phyloP scores from a whole-genome alignment of 768 basidiomycete genomes.

The Asterophora parasitica region DNA sequence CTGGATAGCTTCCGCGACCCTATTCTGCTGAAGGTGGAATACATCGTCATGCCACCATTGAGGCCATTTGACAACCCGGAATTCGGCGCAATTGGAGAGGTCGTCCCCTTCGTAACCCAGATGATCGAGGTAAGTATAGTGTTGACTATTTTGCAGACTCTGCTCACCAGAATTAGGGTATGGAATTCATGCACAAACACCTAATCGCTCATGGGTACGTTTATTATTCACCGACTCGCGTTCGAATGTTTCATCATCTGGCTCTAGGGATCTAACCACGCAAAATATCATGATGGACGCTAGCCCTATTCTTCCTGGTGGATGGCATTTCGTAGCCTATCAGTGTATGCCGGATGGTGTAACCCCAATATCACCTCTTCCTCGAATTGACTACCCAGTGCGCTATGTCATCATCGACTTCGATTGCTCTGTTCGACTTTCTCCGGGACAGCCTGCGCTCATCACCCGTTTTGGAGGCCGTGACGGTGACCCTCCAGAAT shows the following conservation, averaged over 20 bases:
- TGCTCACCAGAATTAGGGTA: slow-evolving; percentile 13
- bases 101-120: slow-evolving; percentile 29
- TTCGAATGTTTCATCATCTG: neutral
- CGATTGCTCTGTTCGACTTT: too few species aligned
- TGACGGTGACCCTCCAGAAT: too few species aligned
- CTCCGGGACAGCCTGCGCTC: too few species aligned
- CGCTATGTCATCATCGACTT: too few species aligned
- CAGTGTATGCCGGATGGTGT: slow-evolving; percentile 27
- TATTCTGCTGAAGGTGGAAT: slow-evolving; percentile 6
- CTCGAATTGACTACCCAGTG: slow-evolving; percentile 31
- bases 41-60: slow-evolving; percentile 33
- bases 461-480: too few species aligned
- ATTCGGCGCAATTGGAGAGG: slow-evolving; percentile 23
- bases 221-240: slow-evolving; percentile 3
- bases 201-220: slow-evolving; percentile 27
- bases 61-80: slow-evolving; percentile 32
- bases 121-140: slow-evolving; percentile 10
- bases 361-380: slow-evolving; percentile 20
- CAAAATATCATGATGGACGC: slow-evolving; percentile 40
- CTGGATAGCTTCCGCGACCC: slow-evolving; percentile 19
- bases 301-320: slow-evolving; percentile 24
- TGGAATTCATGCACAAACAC: too few species aligned
- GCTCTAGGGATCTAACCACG: slow-evolving; percentile 15
- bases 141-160: too few species aligned
- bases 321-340: slow-evolving; percentile 31